Evolutionary conservation across 805 yeast genomes (phyloP), one percentile per base, ranked within the genome.

Genomic region (Kregervanrija fluxuum): DNA sequence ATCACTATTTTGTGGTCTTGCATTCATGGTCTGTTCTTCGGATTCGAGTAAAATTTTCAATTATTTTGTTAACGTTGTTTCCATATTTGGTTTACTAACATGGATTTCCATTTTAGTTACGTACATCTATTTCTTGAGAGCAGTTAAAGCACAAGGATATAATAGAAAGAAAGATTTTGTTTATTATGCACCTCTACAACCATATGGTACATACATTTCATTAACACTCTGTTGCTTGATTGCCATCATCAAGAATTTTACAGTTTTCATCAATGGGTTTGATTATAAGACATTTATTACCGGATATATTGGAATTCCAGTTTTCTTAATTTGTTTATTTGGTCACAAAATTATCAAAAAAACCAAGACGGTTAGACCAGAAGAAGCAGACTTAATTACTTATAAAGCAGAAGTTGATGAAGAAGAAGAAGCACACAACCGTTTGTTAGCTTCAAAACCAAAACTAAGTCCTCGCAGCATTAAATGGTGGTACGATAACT

Each of bases 301-400:
- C 32, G 89, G 90, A 38, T 84, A 85, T 65, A 80, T 85, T 55
- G 85, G 85, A 30, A 72, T 84, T 40, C 87, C 87, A 33, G 79
- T 82, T 10, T 84, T 72, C 54, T 35, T 80, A 33, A 65, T 77
- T 40, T 67, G 74, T 47, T 73, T 67, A 51, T 54, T 73, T 49
- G 87, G 85, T 5, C 80, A 77, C 69, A 82, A 82, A 66, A n/a
- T 80, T 34, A 51, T 66, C 50, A 64, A 63, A 59, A 79, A 71
- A 60, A 70, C 84, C 32, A 71, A 68, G 53, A 47, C 70, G 30
- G 69, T 75, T 43, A 61, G 56, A 35, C 73, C 85, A 6, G 66
- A 64, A 38, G 85, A 81, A 52, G 82, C 76, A 28, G 91, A 83
- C 60, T 66, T 81, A 57, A 62, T 60, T 41, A 77, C 85, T 8